A percentile compares a stretch with the other conserved stretches of the same genome.
Conservation (phyloP, 2,329 filamentous ascomycete species). For the Alternaria arborescens region DNA sequence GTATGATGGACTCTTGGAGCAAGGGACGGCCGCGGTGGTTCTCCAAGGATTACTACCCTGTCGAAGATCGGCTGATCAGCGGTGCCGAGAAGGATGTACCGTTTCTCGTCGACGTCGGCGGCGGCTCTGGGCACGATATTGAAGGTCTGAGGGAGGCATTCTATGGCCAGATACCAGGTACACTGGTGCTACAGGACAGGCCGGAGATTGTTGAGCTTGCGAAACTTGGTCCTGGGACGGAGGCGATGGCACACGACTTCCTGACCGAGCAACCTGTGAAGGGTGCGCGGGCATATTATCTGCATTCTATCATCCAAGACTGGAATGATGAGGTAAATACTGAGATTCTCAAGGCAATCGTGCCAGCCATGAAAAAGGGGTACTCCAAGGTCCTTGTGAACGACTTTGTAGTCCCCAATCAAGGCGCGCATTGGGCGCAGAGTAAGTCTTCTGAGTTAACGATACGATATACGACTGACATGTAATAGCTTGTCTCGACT, state of each 20-base stretch:
- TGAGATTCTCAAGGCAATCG: conserved; percentile 32
- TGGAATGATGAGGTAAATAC: conserved; percentile 36
- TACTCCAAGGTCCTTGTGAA: conserved; percentile 42
- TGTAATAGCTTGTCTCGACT: conserved; percentile 29
- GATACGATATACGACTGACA: neutral
- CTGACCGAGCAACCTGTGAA: conserved; percentile 44
- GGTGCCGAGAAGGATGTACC: conserved; percentile 21
- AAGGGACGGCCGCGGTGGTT: conserved; percentile 37
- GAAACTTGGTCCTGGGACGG: conserved; percentile 30
- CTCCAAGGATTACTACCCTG: conserved; percentile 32
- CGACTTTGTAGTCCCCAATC: conserved; percentile 38
- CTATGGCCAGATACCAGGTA: conserved; percentile 23
- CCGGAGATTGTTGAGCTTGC: conserved; percentile 36
- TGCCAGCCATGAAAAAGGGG: conserved; percentile 38
- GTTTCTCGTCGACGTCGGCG: conserved; percentile 38
- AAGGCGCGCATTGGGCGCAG: conserved; percentile 35
- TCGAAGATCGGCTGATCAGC: conserved; percentile 30
- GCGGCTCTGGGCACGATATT: conserved; percentile 36
- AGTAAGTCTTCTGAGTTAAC: conserved; percentile 14
- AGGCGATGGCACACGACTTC: conserved; percentile 49
- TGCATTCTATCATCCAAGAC: conserved; percentile 44
- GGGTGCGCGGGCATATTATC: conserved; percentile 41
- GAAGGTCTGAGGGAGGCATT: conserved; percentile 30
- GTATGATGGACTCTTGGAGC: conserved; percentile 42
- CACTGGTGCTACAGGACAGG: conserved; percentile 34